phyloP scores from a whole-genome alignment of 164 flowering plant species.

The Litsea cubeba region DNA sequence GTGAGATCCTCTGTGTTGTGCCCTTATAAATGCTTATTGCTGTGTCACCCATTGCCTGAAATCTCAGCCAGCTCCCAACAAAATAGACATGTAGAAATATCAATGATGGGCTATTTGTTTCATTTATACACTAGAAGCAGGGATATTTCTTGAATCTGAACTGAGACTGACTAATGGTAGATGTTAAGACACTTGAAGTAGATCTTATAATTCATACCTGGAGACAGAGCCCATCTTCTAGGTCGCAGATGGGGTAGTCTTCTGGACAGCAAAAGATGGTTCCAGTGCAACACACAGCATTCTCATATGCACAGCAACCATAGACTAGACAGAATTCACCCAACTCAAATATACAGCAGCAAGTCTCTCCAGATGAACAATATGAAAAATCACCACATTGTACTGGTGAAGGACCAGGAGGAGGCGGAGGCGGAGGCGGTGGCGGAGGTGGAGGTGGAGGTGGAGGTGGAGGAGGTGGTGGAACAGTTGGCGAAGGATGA shows the following conservation, averaged over 20 bases:
- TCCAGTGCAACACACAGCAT: conserved; percentile 72
- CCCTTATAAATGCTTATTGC: too few relatives aligned
- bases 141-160: too few relatives aligned
- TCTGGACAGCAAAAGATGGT: conserved; percentile 65
- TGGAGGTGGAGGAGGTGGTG: too few relatives aligned
- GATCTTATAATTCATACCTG: conserved; percentile 32
- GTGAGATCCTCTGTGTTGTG: too few relatives aligned
- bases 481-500: conserved; percentile 12
- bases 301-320: conserved; percentile 64
- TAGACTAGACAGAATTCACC: conserved; percentile 40
- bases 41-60: too few relatives aligned
- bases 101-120: background rate
- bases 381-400: conserved; percentile 60
- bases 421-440: conserved; percentile 38
- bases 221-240: conserved; percentile 55
- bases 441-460: conserved; percentile 12
- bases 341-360: conserved; percentile 54
- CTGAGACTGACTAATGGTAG: too few relatives aligned
- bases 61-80: too few relatives aligned
- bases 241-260: conserved; percentile 73
- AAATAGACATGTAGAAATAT: too few relatives aligned
- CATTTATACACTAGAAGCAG: too few relatives aligned
- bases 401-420: conserved; percentile 57
- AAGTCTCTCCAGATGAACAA: conserved; percentile 56
- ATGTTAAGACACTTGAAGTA: too few relatives aligned